Conservation (phyloP, 306 rosid genomes). For the Trichosanthes truncata region DNA sequence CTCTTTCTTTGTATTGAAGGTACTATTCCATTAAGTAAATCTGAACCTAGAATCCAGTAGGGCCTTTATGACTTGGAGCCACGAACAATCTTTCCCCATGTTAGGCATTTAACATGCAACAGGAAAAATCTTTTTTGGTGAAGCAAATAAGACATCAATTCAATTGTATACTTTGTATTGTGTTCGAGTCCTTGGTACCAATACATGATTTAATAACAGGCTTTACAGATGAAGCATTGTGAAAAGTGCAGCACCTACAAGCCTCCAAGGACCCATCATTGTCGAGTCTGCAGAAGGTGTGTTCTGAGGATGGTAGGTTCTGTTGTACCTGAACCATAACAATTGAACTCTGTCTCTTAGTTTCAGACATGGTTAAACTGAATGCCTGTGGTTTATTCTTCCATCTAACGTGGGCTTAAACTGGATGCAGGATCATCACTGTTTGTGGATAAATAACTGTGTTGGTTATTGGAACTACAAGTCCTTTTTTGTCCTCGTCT, state of each 20-base stretch:
- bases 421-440: constrained; percentile 82
- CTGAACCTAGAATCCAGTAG: neutral
- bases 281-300: constrained; percentile 88
- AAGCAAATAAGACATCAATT: neutral
- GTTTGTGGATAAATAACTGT: constrained; percentile 84
- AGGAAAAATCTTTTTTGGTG: neutral
- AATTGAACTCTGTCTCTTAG: neutral
- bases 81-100: neutral
- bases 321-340: neutral
- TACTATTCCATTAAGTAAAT: neutral
- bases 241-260: constrained; percentile 64
- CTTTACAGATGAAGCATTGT: constrained; percentile 37
- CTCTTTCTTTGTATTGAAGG: neutral
- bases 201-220: constrained; percentile 23
- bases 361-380: neutral
- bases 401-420: constrained; percentile 12
- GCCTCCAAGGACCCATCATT: constrained; percentile 96
- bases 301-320: constrained; percentile 82
- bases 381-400: neutral
- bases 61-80: neutral
- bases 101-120: neutral
- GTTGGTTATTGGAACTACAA: constrained; percentile 90
- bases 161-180: neutral
- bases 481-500: constrained; percentile 49
- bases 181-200: neutral